A percentile compares a stretch with the other conserved stretches of the same genome.
Evolutionary conservation across 768 basidiomycete species (phyloP).

Genomic region (Boletus rubescentipes): DNA sequence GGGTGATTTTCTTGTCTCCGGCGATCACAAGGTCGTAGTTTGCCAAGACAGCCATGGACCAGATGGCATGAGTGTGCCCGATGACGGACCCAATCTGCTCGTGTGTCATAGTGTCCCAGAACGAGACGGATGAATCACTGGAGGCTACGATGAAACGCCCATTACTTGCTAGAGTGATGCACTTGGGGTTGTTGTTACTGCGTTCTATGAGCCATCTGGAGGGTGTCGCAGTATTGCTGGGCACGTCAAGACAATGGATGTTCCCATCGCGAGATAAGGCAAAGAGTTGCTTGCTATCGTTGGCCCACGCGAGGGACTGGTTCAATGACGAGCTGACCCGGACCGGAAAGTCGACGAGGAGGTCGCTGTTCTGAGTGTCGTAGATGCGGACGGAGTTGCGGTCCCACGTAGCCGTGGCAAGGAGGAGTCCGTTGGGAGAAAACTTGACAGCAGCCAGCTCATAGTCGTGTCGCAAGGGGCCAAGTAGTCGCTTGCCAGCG

Average conservation of each 20-base stretch:
- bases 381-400: not conserved
- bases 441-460: not conserved
- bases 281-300: not conserved
- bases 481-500: not conserved
- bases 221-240: not conserved
- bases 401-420: not conserved
- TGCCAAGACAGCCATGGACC: too few relatives aligned
- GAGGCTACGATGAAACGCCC: not conserved
- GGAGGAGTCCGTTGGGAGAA: not conserved
- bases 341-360: not conserved
- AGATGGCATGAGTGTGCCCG: too few relatives aligned
- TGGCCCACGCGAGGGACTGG: not conserved
- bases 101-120: not conserved
- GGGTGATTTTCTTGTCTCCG: too few relatives aligned
- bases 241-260: not conserved
- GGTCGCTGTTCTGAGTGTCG: not conserved
- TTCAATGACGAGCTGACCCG: not conserved
- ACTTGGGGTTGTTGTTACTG: too few relatives aligned
- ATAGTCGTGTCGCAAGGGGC: not conserved
- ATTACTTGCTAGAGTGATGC: not conserved
- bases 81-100: not conserved
- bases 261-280: not conserved
- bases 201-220: not conserved
- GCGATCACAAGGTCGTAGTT: too few relatives aligned
- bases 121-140: not conserved